Base-by-base conservation (phyloP, 2,329 filamentous ascomycete genomes). In the Diplocarpon mali region DNA sequence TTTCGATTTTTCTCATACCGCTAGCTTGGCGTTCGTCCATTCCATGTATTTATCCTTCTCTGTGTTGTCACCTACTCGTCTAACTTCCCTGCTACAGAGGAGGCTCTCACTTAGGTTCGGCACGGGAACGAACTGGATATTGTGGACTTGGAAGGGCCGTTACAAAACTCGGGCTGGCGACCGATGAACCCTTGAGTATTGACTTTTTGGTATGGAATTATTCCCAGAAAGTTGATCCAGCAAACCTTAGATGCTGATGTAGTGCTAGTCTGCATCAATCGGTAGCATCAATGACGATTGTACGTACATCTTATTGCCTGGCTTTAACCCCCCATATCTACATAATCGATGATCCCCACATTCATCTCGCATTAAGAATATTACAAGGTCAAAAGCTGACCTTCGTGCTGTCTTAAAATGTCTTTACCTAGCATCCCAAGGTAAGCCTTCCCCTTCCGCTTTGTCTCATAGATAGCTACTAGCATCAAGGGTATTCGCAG, bases 1-100 rank as follows among this genome's bases (percentile, higher is more conserved):
- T 28, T 96, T 93, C 62, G 87, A 96, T 62, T 96, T 94, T 59
- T 72, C 75, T 2, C 71, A 75, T 48, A 95, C 90, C 0, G 63
- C 65, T 10, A 67, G 75, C 28, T 72, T 93, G 52, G 83, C 77
- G 1, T 95, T 98, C 62, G 76, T 96, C 6, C 87, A 94, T 61
- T 83, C 83, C 7, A 85, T 93, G 83, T 87, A 65, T 64, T 80
- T 59, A 24, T 30, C 28, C 4, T 14, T 20, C 20, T 29, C 13
- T 11, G 15, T 20, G 20, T 17, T 16, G 11, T 35, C 4, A 15
- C 12, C 27, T 14, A 16, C 17, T 12, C 16, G 5, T 30, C 29
- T 44, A 7, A 24, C 7, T n/a, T 52, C 37, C 29, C 29, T 35
- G 28, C 30, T 34, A 30, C 16, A 78, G 76, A 49, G 75, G 73